Percentiles rank a stretch among this genome's conserved stretches.
phyloP scores from a whole-genome alignment of 108 stramenopile species.

The Conticribra weissflogii region DNA sequence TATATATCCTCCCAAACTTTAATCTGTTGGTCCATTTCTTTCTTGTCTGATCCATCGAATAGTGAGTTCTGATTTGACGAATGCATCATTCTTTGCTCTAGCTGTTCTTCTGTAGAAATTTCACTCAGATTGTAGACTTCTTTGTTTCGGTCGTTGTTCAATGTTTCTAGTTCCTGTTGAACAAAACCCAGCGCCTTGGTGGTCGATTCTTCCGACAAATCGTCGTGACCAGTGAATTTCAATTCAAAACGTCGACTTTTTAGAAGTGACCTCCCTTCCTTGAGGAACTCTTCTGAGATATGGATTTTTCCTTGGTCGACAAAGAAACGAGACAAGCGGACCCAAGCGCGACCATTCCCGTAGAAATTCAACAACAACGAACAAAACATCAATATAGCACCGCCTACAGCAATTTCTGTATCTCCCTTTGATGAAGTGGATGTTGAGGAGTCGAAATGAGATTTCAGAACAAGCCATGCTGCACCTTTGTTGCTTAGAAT shows the following conservation, averaged over 20 bases:
- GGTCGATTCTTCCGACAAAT: background rate
- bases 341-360: background rate
- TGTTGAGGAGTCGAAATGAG: background rate
- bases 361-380: background rate
- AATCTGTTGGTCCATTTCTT: background rate
- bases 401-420: background rate
- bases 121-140: background rate
- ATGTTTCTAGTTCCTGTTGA: background rate
- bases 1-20: background rate
- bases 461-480: background rate
- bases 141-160: background rate
- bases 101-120: background rate
- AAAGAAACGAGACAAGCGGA: background rate
- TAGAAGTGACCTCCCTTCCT: background rate
- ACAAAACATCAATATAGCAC: background rate
- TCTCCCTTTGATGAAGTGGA: background rate
- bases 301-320: background rate
- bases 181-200: background rate
- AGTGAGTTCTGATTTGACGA: background rate
- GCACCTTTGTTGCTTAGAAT: background rate
- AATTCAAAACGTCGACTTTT: background rate
- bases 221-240: background rate
- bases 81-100: background rate
- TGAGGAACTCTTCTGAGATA: background rate
- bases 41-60: background rate